These are phyloP conservation scores for Phytophthora kernoviae DNA, from an alignment of 352 stramenopile species.

Conservation along the genomic window DNA sequence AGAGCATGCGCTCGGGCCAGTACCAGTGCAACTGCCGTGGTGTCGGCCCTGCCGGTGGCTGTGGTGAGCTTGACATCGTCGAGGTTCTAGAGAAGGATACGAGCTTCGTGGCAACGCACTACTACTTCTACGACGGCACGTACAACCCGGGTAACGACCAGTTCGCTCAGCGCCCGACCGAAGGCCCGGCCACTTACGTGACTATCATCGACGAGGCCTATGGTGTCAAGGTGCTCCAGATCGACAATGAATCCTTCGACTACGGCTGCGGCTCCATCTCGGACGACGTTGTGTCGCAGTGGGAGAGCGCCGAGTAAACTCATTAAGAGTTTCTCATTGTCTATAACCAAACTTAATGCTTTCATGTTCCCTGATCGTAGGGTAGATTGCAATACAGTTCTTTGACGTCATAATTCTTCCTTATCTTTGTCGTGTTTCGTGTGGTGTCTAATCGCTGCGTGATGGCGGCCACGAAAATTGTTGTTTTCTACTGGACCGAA, in stretches of 20 bases:
- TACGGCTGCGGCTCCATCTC: conserved; percentile 53
- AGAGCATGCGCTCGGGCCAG: conserved; percentile 71
- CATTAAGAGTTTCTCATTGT: conserved; percentile 11
- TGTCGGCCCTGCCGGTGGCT: conserved; percentile 60
- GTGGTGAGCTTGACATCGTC: conserved; percentile 79
- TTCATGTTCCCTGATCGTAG: conserved; percentile 18
- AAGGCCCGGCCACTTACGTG: conserved; percentile 60
- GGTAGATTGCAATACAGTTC: conserved; percentile 19
- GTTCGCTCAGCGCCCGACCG: conserved; percentile 54
- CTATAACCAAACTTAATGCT: conserved; percentile 11
- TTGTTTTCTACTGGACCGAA: conserved; percentile 33
- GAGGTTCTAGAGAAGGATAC: conserved; percentile 73
- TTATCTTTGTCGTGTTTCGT: background rate
- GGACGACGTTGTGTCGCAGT: conserved; percentile 61
- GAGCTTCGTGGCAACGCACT: conserved; percentile 72
- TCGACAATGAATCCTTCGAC: conserved; percentile 69
- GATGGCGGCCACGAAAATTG: conserved; percentile 8
- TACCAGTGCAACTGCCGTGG: conserved; percentile 87
- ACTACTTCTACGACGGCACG: conserved; percentile 78
- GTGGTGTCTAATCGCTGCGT: conserved; percentile 7
- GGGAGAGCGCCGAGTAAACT: conserved; percentile 45
- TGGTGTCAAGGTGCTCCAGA: conserved; percentile 70
- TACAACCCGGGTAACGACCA: conserved; percentile 66
- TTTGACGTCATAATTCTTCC: conserved; percentile 6
- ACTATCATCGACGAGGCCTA: conserved; percentile 74